Conservation (phyloP, 164 flowering plant genomes). For the Vitis rotundifolia region DNA sequence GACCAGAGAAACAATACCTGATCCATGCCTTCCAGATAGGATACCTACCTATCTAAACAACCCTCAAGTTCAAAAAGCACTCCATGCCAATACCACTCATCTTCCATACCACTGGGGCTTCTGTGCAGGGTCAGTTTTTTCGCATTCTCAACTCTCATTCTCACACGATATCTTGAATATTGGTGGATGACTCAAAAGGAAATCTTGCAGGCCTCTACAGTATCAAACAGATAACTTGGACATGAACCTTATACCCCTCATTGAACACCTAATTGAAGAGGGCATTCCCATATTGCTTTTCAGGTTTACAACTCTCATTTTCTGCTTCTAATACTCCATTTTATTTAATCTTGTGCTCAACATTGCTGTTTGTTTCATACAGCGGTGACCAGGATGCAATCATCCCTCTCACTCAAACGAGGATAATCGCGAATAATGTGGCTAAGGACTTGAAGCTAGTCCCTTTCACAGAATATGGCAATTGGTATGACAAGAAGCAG, state of each 20-base stretch:
- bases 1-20: slow-evolving; percentile 11
- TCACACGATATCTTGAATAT: no score
- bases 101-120: slow-evolving; percentile 42
- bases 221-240: slow-evolving; percentile 33
- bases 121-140: slow-evolving; percentile 31
- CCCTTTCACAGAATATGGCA: slow-evolving; percentile 29
- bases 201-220: slow-evolving; percentile 32
- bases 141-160: neutral
- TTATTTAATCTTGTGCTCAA: no score
- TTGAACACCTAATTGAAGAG: slow-evolving; percentile 25
- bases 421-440: slow-evolving; percentile 39
- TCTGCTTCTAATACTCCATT: neutral
- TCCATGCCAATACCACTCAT: slow-evolving; percentile 41
- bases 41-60: slow-evolving; percentile 38
- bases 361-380: neutral
- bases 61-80: slow-evolving; percentile 38
- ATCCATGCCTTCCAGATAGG: slow-evolving; percentile 42
- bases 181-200: no score
- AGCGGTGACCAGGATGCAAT: slow-evolving; percentile 52
- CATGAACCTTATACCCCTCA: slow-evolving; percentile 34
- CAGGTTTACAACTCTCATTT: slow-evolving; percentile 20
- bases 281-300: slow-evolving; percentile 42
- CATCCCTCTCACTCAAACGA: slow-evolving; percentile 46
- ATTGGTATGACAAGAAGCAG: slow-evolving; percentile 43
- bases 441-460: slow-evolving; percentile 29